These are phyloP conservation scores for Cryptococcus floricola DNA, from an alignment of 1,284 basidiomycete species.

Conservation along the genomic window DNA sequence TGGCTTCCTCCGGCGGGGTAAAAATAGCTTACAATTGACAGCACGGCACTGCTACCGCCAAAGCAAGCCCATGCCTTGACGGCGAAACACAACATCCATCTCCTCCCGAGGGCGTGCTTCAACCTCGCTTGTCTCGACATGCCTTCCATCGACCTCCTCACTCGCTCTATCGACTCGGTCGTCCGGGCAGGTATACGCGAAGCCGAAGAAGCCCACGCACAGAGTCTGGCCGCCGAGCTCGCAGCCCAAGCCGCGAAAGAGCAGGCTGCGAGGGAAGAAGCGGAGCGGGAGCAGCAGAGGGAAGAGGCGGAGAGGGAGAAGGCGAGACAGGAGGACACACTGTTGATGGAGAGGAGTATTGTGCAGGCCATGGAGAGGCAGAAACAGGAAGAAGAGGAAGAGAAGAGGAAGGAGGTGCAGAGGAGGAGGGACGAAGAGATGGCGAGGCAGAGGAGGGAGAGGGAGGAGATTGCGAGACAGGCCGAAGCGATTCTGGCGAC, in stretches of 20 bases:
- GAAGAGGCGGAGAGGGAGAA: conserved; percentile 28
- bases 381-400: conserved; percentile 35
- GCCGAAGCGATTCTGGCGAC: conserved; percentile 43
- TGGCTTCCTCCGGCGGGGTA: background rate
- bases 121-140: conserved; percentile 46
- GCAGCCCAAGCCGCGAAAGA: conserved; percentile 40
- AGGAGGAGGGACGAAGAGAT: conserved; percentile 33
- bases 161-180: conserved; percentile 40
- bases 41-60: conserved; percentile 37
- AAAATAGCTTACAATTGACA: conserved; percentile 7
- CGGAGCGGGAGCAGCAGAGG: conserved; percentile 28
- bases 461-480: conserved; percentile 39
- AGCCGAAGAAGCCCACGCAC: conserved; percentile 36
- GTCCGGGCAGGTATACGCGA: conserved; percentile 41
- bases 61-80: conserved; percentile 36
- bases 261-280: conserved; percentile 37
- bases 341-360: conserved; percentile 42
- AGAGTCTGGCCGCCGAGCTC: conserved; percentile 36
- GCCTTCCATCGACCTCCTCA: conserved; percentile 41
- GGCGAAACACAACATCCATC: conserved; percentile 39
- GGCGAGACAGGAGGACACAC: conserved; percentile 38
- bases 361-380: conserved; percentile 42
- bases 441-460: conserved; percentile 33
- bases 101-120: conserved; percentile 44
- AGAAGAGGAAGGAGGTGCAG: conserved; percentile 32